phyloP scores from a whole-genome alignment of 2,329 filamentous ascomycete species.

The Trichoderma semiorbis region DNA sequence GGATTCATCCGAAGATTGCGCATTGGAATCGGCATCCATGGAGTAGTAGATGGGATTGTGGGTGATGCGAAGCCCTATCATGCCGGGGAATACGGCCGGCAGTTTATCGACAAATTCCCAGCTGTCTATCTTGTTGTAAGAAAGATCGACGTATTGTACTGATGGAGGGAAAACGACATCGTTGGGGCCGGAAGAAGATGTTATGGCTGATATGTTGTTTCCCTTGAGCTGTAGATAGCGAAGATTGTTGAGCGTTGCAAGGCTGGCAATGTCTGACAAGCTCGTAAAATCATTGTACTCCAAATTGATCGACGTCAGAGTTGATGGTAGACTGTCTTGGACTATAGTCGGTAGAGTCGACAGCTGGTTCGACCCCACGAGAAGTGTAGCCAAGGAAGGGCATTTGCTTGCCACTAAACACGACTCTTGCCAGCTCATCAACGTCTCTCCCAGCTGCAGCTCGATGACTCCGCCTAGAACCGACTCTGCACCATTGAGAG shows the following conservation, averaged over 20 bases:
- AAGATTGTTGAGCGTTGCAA: constrained; percentile 51
- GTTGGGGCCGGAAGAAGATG: constrained; percentile 24
- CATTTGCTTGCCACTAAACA: constrained; percentile 53
- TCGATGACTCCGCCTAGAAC: constrained; percentile 53
- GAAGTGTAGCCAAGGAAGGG: constrained; percentile 46
- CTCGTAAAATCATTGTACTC: constrained; percentile 68
- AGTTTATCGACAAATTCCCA: constrained; percentile 76
- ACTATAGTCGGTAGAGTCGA: constrained; percentile 44
- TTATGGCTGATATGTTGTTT: constrained; percentile 60
- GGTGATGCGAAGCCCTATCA: constrained; percentile 72
- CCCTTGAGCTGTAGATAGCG: constrained; percentile 69
- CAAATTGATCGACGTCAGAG: constrained; percentile 61
- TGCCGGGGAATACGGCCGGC: constrained; percentile 63
- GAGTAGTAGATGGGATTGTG: constrained; percentile 80
- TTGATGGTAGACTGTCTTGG: constrained; percentile 42
- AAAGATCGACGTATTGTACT: constrained; percentile 67
- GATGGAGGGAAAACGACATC: constrained; percentile 49
- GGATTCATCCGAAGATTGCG: constrained; percentile 66
- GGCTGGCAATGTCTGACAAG: constrained; percentile 53
- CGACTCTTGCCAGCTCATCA: constrained; percentile 65
- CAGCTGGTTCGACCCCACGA: constrained; percentile 58
- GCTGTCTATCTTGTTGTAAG: constrained; percentile 63
- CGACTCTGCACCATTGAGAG: constrained; percentile 32
- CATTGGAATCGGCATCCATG: constrained; percentile 41
- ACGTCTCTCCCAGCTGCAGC: constrained; percentile 63